phyloP scores from a whole-genome alignment of 1,139 yeast genomes.

The Geotrichum bryndzae region DNA sequence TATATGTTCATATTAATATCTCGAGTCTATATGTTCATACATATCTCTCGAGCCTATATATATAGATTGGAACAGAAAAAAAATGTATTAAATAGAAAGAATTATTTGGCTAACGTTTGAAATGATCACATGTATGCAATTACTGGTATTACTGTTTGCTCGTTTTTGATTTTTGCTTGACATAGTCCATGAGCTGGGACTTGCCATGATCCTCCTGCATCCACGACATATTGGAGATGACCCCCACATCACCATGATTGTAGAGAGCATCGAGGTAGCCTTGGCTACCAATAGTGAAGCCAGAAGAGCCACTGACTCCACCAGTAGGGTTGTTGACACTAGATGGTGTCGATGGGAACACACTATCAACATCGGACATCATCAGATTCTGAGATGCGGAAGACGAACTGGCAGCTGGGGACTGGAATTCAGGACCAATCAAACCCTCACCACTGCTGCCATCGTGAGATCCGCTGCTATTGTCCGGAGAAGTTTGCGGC shows the following conservation, averaged over 20 bases:
- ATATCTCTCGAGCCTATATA: neutral
- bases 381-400: neutral
- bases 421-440: neutral
- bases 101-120: neutral
- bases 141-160: neutral
- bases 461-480: neutral
- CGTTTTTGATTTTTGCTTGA: constrained; percentile 5
- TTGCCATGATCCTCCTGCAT: constrained; percentile 15
- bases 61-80: neutral
- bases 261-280: constrained; percentile 8
- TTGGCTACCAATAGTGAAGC: neutral
- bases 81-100: neutral
- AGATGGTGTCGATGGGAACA: neutral
- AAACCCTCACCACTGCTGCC: neutral
- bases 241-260: constrained; percentile 13
- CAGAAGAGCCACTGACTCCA: neutral
- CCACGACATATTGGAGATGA: constrained; percentile 14
- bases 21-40: too few species aligned
- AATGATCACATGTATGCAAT: neutral
- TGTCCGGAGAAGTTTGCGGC: neutral
- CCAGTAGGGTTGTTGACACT: neutral
- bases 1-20: neutral
- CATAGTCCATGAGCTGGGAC: constrained; percentile 15
- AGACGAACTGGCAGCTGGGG: neutral
- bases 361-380: neutral